Conservation (phyloP, 2,329 filamentous ascomycete genomes). For the Pyricularia sp. region DNA sequence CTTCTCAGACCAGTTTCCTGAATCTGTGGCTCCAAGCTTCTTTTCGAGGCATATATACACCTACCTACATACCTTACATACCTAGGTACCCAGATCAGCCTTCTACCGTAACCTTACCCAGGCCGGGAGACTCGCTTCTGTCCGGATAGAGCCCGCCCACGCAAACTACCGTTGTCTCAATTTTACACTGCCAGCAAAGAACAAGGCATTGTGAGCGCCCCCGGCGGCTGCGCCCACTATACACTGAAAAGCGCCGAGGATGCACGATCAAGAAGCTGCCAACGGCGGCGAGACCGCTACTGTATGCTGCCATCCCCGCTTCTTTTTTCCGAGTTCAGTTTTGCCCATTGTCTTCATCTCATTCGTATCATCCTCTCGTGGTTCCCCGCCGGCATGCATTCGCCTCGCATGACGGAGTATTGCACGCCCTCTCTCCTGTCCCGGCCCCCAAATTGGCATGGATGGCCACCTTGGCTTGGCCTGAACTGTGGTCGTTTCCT, state of each 20-base stretch:
- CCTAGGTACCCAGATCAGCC: not conserved
- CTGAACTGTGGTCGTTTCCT: not conserved
- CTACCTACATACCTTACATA: not conserved
- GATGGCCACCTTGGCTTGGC: not conserved
- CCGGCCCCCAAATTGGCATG: not conserved
- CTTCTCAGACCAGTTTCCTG: not conserved
- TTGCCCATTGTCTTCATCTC: no score
- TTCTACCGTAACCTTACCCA: not conserved
- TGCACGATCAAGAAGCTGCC: conserved; percentile 2
- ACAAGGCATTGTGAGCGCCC: conserved; percentile 1
- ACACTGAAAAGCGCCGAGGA: not conserved
- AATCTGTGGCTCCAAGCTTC: not conserved
- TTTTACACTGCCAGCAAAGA: not conserved
- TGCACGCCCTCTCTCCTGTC: not conserved
- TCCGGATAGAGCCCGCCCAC: not conserved
- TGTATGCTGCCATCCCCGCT: not conserved
- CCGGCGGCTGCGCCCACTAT: conserved; percentile 2
- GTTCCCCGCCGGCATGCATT: not conserved
- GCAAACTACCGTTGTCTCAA: not conserved
- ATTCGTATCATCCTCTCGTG: not conserved
- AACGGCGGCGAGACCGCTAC: conserved; percentile 2
- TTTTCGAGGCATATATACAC: not conserved
- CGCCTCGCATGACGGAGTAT: not conserved
- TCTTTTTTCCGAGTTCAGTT: not conserved
- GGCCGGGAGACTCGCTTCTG: not conserved